Base-by-base conservation (phyloP, 2,329 filamentous ascomycete species). In the Cercospora citrullina region DNA sequence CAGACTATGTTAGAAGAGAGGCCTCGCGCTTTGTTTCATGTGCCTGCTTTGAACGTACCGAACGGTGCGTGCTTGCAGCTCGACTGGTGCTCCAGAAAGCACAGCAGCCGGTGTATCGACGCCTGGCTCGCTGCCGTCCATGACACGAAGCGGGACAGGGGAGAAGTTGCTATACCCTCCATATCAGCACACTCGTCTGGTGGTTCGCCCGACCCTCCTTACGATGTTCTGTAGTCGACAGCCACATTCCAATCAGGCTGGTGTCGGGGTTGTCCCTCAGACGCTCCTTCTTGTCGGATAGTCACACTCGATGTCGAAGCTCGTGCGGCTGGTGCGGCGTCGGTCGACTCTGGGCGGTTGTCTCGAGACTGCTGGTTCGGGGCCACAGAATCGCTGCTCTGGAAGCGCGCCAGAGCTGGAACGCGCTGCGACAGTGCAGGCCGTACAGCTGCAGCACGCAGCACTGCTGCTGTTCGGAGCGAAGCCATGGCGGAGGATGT, bases 141-240 rank as follows among this genome's bases (percentile, higher is more conserved):
- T 93, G 69, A 97, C 87, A 72, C 89, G 87, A 84, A 91, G 94
- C 67, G 95, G 94, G 23, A 97, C 89, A 21, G 94, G 95, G 1
- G 94, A 97, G 81, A 92, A 99, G 77, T 89, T 89, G 69, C 94
- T 97, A 77, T 58, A 23, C 59, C 45, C 63, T 64, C 26, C 28
- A 66, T 58, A 74, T 81, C 71, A 81, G 60, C 65, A 53, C 70
- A 64, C 18, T 21, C 39, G 18, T 51, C 45, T 12, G 23, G 59
- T 66, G 18, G 3, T 9, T 33, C 53, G 45, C 69, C 48, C 39
- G 57, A 1, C 14, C 51, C 42, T 70, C 61, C 90, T 79, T 87
- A 97, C 94, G 94, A 97, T 72, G 93, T 96, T 71, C 91, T 91
- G 82, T 93, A 94, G 81, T 98, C 94, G 75, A 91, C 86, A 61